Evolutionary conservation across 768 basidiomycete species (phyloP), one percentile per base, ranked within the genome.

Genomic region (Boletus rubroflammeus): DNA sequence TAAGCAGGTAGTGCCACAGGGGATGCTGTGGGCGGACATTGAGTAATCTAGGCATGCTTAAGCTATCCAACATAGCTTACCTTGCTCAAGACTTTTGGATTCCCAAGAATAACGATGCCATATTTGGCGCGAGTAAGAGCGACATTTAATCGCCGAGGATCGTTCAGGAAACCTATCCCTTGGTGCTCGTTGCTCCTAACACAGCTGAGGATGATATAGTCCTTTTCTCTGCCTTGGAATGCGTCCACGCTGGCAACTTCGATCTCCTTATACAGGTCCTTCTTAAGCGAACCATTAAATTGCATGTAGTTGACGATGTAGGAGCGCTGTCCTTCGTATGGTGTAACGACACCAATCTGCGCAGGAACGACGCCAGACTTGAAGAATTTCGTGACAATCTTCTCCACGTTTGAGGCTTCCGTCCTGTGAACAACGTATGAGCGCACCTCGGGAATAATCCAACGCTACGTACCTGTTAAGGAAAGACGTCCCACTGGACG

Each of bases 281-380:
- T 99, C 85, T 98, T 98, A 57, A 98, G 78, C 26, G 94, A 88
- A n/a, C 97, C 97, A 67, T 98, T 97, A 78, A 97, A 93, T 76
- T 99, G 97, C 97, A 99, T 98, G 72, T 96, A 99, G 71, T 93
- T 96, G 70, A 96, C 95, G 67, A 99, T 89, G 71, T 97, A 98
- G 1, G 95, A 97, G 17, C 97, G 85, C 65, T 99, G 97, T 25
- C 97, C 97, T 70, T 99, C 97, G 72, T 99, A 99, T 1, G 97
- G 97, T 2, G 97, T 99, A 65, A 99, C 93, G 57, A 99, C 92
- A 58, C 97, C 97, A 63, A 99, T 99, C 67, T 99, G 96, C 51
- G 77, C 80, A 11, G 97, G 96, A 35, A 96, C 80, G 28, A 99
- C 97, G 35, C 97, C 97, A 0, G 96, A 93, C 72, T 97, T 97